Base-by-base conservation (phyloP, 169 alveolate species). In the Cryptosporidium sp. region DNA sequence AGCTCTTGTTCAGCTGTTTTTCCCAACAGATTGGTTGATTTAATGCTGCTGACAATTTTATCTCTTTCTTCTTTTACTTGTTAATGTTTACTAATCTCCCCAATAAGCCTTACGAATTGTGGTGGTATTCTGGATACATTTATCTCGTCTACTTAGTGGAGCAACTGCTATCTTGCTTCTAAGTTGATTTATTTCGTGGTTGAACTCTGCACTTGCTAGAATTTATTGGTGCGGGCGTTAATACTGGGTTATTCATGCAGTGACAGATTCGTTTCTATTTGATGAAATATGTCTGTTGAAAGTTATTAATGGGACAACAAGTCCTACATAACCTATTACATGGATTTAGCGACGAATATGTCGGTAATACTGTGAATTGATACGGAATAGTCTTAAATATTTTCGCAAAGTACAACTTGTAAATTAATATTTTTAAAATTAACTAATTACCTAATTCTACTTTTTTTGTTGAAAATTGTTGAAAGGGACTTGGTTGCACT, bases 401-500 rank as follows among this genome's bases (percentile, higher is more conserved):
- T 55, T n/a, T 9, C 39, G 23, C 10, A 55, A 55, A 55, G 3
- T 55, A 55, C 35, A 55, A 3, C 8, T 55, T 26, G 35, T n/a
- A 3, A n/a, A 23, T 51, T 3, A n/a, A 3, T 16, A 26, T 8
- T 21, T 0, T 55, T 55, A 55, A 55, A 55, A 55, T 23, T 55
- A 37, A 12, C 29, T 65, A 35, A 37, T 45, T 37, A 45, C 23
- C 71, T 74, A 33, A 26, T 59, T 59, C 33, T 59, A 26, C 45
- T 62, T 80, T 50, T 55, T 37, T 58, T 67, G 18, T 43, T 26
- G 26, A 80, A 59, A 9, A 80, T 43, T 1, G 69, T 80, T 6
- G 74, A 58, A 23, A 80, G 18, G 18, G 70, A 45, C 45, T 37
- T 80, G 1, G 89, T 80, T 43, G 89, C 89, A 26, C 55, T 59